Conservation (phyloP, 129 eudicot species). For the Ambrosia artemisiifolia region DNA sequence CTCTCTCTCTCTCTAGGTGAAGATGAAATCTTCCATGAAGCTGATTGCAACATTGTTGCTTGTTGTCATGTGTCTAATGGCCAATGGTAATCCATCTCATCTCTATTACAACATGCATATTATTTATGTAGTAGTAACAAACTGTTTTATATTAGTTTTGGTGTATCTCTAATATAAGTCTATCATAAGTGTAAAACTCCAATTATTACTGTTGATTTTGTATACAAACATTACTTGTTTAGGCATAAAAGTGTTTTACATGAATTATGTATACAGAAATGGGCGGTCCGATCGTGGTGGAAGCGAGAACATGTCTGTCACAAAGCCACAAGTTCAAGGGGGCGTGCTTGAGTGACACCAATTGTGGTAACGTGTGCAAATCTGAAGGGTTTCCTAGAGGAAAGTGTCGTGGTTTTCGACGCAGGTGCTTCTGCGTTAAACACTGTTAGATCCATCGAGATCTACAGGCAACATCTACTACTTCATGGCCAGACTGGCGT, state of each 20-base stretch:
- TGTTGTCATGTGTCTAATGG: constrained; percentile 48
- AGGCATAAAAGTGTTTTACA: neutral
- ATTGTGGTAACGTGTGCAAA: constrained; percentile 68
- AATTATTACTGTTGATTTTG: neutral
- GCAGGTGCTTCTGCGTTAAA: constrained; percentile 74
- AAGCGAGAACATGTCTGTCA: constrained; percentile 68
- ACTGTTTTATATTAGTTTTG: neutral
- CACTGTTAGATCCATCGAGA: constrained; percentile 28
- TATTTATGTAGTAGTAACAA: neutral
- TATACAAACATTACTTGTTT: neutral
- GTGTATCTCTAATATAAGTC: too few species aligned
- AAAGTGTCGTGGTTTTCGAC: constrained; percentile 66
- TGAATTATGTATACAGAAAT: constrained; percentile 16
- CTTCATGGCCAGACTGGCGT: neutral
- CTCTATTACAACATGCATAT: neutral
- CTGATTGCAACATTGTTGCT: constrained; percentile 42
- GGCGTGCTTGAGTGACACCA: constrained; percentile 44
- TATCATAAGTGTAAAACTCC: too few species aligned
- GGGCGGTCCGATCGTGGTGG: constrained; percentile 41
- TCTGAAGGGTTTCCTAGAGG: constrained; percentile 70
- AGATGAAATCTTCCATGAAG: constrained; percentile 53
- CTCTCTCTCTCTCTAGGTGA: constrained; percentile 7
- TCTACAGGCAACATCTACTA: neutral
- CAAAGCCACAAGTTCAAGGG: constrained; percentile 64
- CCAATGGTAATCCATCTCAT: constrained; percentile 40